Conservation (phyloP, 2,329 filamentous ascomycete genomes). For the Hypoxylon sp. region DNA sequence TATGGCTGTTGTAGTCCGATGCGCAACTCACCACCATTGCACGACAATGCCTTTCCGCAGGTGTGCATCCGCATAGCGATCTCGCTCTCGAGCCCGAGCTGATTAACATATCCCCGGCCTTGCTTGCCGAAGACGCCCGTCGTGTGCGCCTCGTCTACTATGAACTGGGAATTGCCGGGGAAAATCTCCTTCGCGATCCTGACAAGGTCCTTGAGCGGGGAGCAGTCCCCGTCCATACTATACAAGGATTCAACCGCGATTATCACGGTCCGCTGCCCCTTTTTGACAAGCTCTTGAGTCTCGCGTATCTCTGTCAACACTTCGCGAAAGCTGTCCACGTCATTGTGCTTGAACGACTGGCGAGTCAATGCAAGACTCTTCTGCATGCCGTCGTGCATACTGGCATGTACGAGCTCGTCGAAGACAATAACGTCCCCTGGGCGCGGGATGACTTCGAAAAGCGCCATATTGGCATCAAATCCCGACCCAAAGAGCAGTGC, state of each 20-base stretch:
- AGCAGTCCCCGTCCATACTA: constrained; percentile 57
- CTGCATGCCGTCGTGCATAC: constrained; percentile 70
- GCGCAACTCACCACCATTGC: constrained; percentile 16
- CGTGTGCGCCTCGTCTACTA: constrained; percentile 64
- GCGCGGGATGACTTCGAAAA: constrained; percentile 58
- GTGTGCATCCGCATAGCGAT: constrained; percentile 60
- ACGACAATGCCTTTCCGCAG: constrained; percentile 56
- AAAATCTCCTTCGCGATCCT: constrained; percentile 47
- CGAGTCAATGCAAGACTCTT: constrained; percentile 57
- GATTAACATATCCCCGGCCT: constrained; percentile 58
- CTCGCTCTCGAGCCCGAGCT: constrained; percentile 57
- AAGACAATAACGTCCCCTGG: constrained; percentile 65
- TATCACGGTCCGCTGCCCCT: constrained; percentile 47
- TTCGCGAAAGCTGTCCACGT: constrained; percentile 48
- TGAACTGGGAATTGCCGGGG: constrained; percentile 53
- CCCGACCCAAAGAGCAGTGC: constrained; percentile 69
- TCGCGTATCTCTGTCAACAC: constrained; percentile 46
- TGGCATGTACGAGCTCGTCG: constrained; percentile 73
- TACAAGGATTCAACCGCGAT: constrained; percentile 54
- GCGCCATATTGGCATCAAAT: constrained; percentile 61
- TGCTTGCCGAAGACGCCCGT: constrained; percentile 58
- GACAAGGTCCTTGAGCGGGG: constrained; percentile 50
- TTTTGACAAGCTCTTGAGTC: constrained; percentile 42
- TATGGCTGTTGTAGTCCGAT: background rate
- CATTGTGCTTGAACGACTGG: constrained; percentile 56